Evolutionary conservation across 1,139 yeast genomes (phyloP), one percentile per base, ranked within the genome.

Genomic region (Zygoascus meyerae): DNA sequence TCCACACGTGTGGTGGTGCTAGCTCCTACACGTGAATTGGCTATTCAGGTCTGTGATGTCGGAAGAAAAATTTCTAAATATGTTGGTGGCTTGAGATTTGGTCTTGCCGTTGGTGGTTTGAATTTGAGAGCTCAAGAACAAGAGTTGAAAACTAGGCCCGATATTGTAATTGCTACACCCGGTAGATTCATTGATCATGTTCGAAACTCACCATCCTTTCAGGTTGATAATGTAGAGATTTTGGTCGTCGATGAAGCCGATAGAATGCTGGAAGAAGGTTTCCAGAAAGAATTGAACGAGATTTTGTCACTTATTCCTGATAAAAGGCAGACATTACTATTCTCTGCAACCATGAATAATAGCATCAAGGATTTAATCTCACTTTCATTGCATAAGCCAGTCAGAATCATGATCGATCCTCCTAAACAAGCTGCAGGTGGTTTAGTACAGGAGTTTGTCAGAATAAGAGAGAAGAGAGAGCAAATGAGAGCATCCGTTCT

Each of bases 251-350:
- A 94, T 71, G 97, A 89, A 72, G 99, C 98, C 49, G 99, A 94
- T 73, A 81, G 99, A 71, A 92, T 92, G 98, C 75, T 92, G 58
- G 99, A 92, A 65, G 98, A 92, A 69, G 98, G 98, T 60, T 92
- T 92, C 78, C 97, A 90, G 65, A 89, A 81, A 45, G 98, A 92
- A 68, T 72, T 92, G 59, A 83, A 89, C 8, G 98, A 92, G 64
- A 90, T 92, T 51, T 75, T 94, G 66, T 77, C 86, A 21, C 72
- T 90, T 49, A 75, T 94, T 57, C 98, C 99, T 33, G 77, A 81
- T 48, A 86, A 86, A 67, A 80, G 98, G 64, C 99, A 92, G 68
- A 90, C 97, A 0, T 71, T 94, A 69, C 72, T 92, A 59, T 92
- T 90, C 61, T 92, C 98, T 14, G 98, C 98, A 44, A 94, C 99